Base-by-base conservation (phyloP, 2,329 filamentous ascomycete species). In the Fusarium marasasianum region DNA sequence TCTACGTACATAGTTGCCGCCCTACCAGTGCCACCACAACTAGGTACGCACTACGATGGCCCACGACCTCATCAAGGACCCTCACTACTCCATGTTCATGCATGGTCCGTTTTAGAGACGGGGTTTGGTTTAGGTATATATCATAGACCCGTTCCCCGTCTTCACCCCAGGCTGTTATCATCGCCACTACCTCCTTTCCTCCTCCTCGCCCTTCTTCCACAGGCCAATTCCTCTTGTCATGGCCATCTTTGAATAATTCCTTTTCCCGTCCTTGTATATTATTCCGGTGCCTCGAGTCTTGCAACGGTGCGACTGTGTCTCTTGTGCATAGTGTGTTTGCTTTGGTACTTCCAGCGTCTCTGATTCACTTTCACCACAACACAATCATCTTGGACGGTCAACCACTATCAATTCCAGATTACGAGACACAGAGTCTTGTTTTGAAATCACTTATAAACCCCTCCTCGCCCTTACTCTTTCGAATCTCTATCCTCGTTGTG, bases 71-170 rank as follows among this genome's bases (percentile, higher is more conserved):
- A 74, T 76, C 69, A 76, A 70, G 74, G 81, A 81, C 80, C 79
- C 80, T 81, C 79, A 76, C 71, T 77, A 80, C 80, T 81, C 81
- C 80, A 82, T 82, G 79, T 77, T 78, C 80, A 81, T 82, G 81
- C 81, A 82, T 80, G 79, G 79, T 73, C 78, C 73, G 69, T 76
- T 74, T 77, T 72, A 70, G 64, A 64, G 73, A 77, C 67, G 71
- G 69, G 71, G 66, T 75, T 74, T 73, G 72, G 69, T 68, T 71
- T 74, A 74, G 73, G 76, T 86, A 86, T 86, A 87, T 87, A 87
- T 86, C 83, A 81, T 81, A 82, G 81, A 80, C 80, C 82, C 78
- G 79, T 82, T 82, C 82, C 81, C 81, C 79, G 79, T 74, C 78
- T 77, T 79, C 75, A 76, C 79, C 78, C 70, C 68, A 69, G 55